Percentiles rank a stretch among this genome's conserved stretches.
Evolutionary conservation across 1,284 basidiomycete genomes (phyloP).

Genomic region (Stygiomarasmius scandens): DNA sequence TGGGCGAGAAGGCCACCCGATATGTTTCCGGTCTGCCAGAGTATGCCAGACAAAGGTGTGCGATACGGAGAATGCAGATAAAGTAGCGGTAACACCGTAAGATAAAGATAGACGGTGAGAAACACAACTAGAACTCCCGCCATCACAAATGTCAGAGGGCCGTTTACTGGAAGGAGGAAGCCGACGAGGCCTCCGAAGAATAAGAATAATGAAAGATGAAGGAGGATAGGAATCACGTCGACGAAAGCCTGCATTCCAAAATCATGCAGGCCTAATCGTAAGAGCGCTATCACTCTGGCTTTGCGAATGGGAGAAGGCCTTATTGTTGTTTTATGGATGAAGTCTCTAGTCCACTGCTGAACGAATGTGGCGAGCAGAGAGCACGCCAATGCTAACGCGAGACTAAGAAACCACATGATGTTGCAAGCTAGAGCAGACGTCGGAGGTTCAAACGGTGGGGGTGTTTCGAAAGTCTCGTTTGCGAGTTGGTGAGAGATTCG

Average conservation of each 20-base stretch:
- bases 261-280: conserved; percentile 9
- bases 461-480: neutral
- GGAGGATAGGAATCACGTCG: conserved; percentile 13
- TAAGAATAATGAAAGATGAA: conserved; percentile 14
- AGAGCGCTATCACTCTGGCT: conserved; percentile 7
- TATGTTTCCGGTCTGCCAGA: too few species aligned
- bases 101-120: too few species aligned
- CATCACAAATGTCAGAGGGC: too few species aligned
- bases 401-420: conserved; percentile 13
- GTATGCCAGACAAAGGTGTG: too few species aligned
- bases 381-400: conserved; percentile 10
- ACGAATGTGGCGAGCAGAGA: conserved; percentile 13
- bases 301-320: conserved; percentile 1
- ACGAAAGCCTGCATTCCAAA: conserved; percentile 12
- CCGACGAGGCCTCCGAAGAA: conserved; percentile 12
- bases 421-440: conserved; percentile 1
- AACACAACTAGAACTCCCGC: too few species aligned
- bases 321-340: conserved; percentile 7
- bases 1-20: too few species aligned
- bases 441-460: neutral
- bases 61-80: too few species aligned
- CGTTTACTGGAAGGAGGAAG: conserved; percentile 1
- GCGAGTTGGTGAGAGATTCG: conserved; percentile 11
- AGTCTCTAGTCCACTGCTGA: conserved; percentile 12
- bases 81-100: too few species aligned